phyloP scores from a whole-genome alignment of 2,329 filamentous ascomycete genomes.

The Xylaria sp. region DNA sequence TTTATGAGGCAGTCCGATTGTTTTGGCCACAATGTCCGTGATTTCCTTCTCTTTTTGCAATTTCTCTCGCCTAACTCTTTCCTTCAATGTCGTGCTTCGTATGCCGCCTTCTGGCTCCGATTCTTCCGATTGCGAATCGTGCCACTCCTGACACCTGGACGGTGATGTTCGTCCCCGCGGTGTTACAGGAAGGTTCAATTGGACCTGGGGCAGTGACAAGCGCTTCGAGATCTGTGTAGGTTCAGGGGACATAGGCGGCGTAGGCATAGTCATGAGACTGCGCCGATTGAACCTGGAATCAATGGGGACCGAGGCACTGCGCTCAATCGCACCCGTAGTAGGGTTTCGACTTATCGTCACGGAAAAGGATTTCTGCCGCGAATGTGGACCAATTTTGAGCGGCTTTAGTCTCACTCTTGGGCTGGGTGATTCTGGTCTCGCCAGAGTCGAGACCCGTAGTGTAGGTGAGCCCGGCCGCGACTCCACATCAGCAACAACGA shows the following conservation, averaged over 20 bases:
- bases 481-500: slow-evolving; percentile 43
- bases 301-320: slow-evolving; percentile 28
- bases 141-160: slow-evolving; percentile 30
- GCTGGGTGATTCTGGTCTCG: slow-evolving; percentile 27
- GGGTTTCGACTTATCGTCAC: slow-evolving; percentile 44
- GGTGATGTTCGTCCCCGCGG: slow-evolving; percentile 16
- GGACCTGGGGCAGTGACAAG: slow-evolving; percentile 36
- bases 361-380: slow-evolving; percentile 40
- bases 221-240: slow-evolving; percentile 24
- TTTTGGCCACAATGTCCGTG: slow-evolving; percentile 40
- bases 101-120: slow-evolving; percentile 21
- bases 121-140: slow-evolving; percentile 21
- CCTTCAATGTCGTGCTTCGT: slow-evolving; percentile 35
- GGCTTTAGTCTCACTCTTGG: slow-evolving; percentile 37
- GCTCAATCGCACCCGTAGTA: slow-evolving; percentile 41
- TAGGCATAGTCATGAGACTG: slow-evolving; percentile 41
- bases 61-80: slow-evolving; percentile 40
- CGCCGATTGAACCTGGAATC: slow-evolving; percentile 36
- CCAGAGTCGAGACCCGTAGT: slow-evolving; percentile 21
- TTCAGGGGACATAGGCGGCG: slow-evolving; percentile 38
- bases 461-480: slow-evolving; percentile 33
- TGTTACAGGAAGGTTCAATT: slow-evolving; percentile 12
- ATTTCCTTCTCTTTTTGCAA: slow-evolving; percentile 42
- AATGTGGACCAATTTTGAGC: slow-evolving; percentile 38
- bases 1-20: slow-evolving; percentile 33